phyloP scores from a whole-genome alignment of 768 basidiomycete genomes.

The Rhodotorula graminis region DNA sequence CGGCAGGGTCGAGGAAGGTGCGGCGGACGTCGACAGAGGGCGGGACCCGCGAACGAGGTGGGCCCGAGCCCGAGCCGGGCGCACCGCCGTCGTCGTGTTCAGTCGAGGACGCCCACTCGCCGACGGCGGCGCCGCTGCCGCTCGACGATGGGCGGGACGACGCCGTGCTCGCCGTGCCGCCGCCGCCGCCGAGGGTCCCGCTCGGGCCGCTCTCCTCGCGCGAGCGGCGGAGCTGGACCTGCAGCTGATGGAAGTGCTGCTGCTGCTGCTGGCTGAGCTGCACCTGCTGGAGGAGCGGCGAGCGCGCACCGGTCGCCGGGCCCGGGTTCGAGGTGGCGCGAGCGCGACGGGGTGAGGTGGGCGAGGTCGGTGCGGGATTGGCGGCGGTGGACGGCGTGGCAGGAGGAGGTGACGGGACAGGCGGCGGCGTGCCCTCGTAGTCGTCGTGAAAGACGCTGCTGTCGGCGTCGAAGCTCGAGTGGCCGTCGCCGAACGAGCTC shows the following conservation, averaged over 20 bases:
- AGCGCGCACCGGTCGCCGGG: slow-evolving; percentile 4
- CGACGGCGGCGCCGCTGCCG: slow-evolving; percentile 7
- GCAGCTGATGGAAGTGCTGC: not conserved
- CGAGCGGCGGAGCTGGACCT: not conserved
- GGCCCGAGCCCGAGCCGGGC: not conserved
- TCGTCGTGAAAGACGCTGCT: slow-evolving; percentile 4
- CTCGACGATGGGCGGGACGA: slow-evolving; percentile 22
- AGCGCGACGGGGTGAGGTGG: not conserved
- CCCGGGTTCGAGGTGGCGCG: slow-evolving; percentile 24
- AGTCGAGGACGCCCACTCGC: slow-evolving; percentile 15
- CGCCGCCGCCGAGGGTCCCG: too few relatives aligned
- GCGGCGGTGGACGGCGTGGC: not conserved
- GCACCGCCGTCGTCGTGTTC: not conserved
- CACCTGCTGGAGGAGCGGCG: slow-evolving; percentile 25
- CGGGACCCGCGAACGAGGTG: not conserved
- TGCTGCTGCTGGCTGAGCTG: slow-evolving; percentile 10
- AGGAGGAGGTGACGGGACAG: not conserved
- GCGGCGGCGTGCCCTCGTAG: not conserved
- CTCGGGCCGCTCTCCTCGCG: slow-evolving; percentile 1
- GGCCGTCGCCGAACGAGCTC: slow-evolving; percentile 8
- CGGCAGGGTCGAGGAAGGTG: not conserved
- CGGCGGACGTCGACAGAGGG: not conserved
- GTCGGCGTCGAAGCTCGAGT: slow-evolving; percentile 3
- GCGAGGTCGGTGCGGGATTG: not conserved
- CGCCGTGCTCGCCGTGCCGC: not conserved